Evolutionary conservation across 306 rosid species (phyloP), one percentile per base, ranked within the genome.

Genomic region (Rosa persica): DNA sequence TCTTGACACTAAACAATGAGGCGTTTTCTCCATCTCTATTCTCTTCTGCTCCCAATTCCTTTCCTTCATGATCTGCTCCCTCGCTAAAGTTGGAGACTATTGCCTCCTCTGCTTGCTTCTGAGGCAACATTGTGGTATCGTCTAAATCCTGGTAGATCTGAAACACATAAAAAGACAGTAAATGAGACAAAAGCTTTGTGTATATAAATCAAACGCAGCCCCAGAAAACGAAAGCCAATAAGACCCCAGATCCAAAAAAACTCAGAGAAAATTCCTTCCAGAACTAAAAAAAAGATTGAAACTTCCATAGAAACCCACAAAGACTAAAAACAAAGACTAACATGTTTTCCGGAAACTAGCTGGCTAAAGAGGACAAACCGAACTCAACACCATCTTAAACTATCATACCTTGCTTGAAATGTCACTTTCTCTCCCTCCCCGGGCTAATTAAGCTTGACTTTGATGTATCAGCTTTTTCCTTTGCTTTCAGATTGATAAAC

Each of bases 51-150:
- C 48, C 71, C 27, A 46, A 39, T 74, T 84, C 91, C 12, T 78
- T 79, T 5, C 81, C 85, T 34, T 86, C 91, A 25, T 86, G 79
- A 69, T 72, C 76, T 58, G 86, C 95, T 62, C 89, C 71, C 67
- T 94, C 97, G 43, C 76, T 89, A 8, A 81, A 67, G 86, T 84
- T 94, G 7, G 88, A 46, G 39, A 93, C 99, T 75, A 95, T 93
- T 47, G 99, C 91, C 81, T 95, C 99, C 83, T 95, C 99, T 80
- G 87, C 91, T 81, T 93, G 97, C 82, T 86, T 93, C 85, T 87
- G 96, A 40, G 89, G 46, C 89, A 87, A 82, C 98, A 95, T 95
- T 94, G 89, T 67, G 71, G 71, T 46, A 80, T 82, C 84, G 75
- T 79, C 88, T 67, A 49, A 75, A 83, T 80, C 80, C 47, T 39